Percentiles rank a stretch among this genome's conserved stretches.
Evolutionary conservation across 2,329 filamentous ascomycete genomes (phyloP).

Genomic region (Madurella mycetomatis): DNA sequence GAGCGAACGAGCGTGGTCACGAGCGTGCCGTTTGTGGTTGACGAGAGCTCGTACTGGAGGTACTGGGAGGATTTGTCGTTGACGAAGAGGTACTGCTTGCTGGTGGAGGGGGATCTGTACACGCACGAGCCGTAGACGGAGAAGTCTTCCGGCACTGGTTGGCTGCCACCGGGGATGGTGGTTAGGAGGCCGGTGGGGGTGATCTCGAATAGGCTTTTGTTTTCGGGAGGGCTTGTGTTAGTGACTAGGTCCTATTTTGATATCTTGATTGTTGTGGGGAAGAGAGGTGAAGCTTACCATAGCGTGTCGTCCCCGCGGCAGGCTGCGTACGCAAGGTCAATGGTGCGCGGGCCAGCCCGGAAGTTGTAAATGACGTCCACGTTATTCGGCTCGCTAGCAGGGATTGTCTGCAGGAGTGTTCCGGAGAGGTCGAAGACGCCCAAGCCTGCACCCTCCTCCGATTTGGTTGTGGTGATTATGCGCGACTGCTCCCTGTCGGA

Average conservation of each 20-base stretch:
- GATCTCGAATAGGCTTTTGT: constrained; percentile 10
- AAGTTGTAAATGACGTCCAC: constrained; percentile 17
- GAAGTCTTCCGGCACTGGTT: constrained; percentile 3
- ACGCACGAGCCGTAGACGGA: constrained; percentile 15
- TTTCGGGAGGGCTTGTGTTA: neutral
- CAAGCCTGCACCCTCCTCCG: constrained; percentile 6
- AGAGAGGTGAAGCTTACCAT: constrained; percentile 1
- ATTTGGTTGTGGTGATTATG: constrained; percentile 17
- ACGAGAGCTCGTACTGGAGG: constrained; percentile 13
- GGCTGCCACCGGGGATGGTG: constrained; percentile 8
- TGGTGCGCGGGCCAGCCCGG: constrained; percentile 1
- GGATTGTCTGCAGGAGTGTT: constrained; percentile 12
- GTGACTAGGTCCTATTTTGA: too few species aligned
- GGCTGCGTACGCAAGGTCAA: constrained; percentile 12
- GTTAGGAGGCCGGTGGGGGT: constrained; percentile 7
- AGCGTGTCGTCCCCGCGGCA: constrained; percentile 15
- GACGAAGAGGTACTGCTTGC: constrained; percentile 18
- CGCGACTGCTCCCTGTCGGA: constrained; percentile 7
- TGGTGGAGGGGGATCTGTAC: constrained; percentile 11
- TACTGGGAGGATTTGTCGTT: constrained; percentile 13
- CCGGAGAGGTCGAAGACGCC: constrained; percentile 16
- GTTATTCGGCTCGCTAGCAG: constrained; percentile 13
- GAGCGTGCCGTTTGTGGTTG: constrained; percentile 6
- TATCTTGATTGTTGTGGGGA: neutral
- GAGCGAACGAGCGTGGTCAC: constrained; percentile 8